Evolutionary conservation across 441 rosid species (phyloP).

Genomic region (Brassica hybrid): DNA sequence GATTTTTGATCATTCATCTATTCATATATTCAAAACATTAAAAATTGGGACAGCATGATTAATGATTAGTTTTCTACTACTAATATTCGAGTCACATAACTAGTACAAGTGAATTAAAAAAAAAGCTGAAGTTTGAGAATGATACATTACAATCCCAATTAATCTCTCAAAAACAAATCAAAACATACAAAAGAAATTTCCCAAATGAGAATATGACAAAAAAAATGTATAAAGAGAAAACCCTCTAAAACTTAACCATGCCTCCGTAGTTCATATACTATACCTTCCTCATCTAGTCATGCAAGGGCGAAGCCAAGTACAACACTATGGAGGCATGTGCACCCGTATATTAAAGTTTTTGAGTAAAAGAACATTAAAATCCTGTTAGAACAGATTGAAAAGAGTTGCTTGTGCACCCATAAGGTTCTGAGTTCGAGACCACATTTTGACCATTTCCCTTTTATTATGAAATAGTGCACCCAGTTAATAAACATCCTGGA

Average conservation of each 20-base stretch:
- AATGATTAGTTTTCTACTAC: neutral
- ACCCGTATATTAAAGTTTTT: too few relatives aligned
- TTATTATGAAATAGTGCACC: too few relatives aligned
- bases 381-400: too few relatives aligned
- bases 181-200: slow-evolving; percentile 27
- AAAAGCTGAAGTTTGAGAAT: neutral
- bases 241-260: slow-evolving; percentile 16
- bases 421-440: too few relatives aligned
- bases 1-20: too few relatives aligned
- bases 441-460: too few relatives aligned
- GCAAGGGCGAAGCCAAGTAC: too few relatives aligned
- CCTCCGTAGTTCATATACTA: slow-evolving; percentile 2
- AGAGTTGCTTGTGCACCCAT: too few relatives aligned
- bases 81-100: neutral
- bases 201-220: neutral
- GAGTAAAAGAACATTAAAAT: too few relatives aligned
- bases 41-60: neutral
- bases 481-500: too few relatives aligned
- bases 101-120: slow-evolving; percentile 2
- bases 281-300: too few relatives aligned
- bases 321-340: too few relatives aligned
- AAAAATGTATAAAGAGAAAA: neutral
- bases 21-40: neutral
- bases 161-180: slow-evolving; percentile 19
- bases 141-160: slow-evolving; percentile 9